Evolutionary conservation across 768 basidiomycete species (phyloP), one percentile per base, ranked within the genome.

Genomic region (Rhodotorula paludigena): DNA sequence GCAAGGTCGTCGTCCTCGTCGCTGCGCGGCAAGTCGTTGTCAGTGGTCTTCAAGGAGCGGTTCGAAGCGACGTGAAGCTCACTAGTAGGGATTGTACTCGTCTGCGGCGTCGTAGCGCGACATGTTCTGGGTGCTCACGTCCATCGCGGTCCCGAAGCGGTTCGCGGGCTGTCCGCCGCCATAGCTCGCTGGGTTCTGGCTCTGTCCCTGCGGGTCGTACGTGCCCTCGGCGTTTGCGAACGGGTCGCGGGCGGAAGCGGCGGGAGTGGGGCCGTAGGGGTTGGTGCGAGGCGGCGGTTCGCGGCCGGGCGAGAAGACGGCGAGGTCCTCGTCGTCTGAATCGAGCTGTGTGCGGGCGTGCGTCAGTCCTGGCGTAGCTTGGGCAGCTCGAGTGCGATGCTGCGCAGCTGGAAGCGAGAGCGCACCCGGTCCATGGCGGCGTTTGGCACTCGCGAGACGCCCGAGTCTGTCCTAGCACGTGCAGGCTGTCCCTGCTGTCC

Each of bases 251-350:
- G 48, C 7, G 10, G 57, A 35, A n/a, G 45, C 16, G 39, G 23
- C 21, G 38, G 35, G 30, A 32, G 51, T 16, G 32, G 51, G 33
- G 49, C 44, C 41, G 51, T 41, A 32, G 14, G 45, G 67, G 41
- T 57, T 57, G 12, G 30, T 25, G 38, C 39, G 63, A 1, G 57
- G 66, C 23, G 66, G 6, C 0, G 57, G 48, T 6, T 47, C 32
- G 48, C 48, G 49, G 30, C 45, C 47, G 20, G 64, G 56, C 1
- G 57, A 35, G 59, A 64, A 71, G 28, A 72, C 65, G 33, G 66
- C 42, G 41, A 72, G 63, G 60, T 72, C 70, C 51, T 71, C 69
- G 35, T 72, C 70, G 63, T 72, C 70, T 28, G 66, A 67, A 39
- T 64, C 70, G 57, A 61, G 67, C 62, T 71, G 59, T 5, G n/a